A percentile compares a stretch with the other conserved stretches of the same genome.
phyloP scores from a whole-genome alignment of 2,329 filamentous ascomycete species.

The Fusarium musae region DNA sequence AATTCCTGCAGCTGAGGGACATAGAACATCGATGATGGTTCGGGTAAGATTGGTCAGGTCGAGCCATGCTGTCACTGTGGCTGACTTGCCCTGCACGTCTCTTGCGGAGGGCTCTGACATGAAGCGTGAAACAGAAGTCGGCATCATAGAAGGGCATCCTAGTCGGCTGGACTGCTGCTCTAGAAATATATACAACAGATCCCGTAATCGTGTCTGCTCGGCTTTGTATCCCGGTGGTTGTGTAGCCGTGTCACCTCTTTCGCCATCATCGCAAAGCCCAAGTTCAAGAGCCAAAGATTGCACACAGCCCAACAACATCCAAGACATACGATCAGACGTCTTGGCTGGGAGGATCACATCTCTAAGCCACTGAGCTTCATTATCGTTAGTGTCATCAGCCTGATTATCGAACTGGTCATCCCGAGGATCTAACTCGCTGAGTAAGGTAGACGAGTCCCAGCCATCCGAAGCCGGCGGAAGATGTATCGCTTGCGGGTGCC shows the following conservation, averaged over 20 bases:
- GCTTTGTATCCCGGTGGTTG: neutral
- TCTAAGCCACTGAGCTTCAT: slow-evolving; percentile 54
- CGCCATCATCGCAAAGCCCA: slow-evolving; percentile 15
- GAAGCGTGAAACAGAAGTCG: neutral
- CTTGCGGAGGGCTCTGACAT: neutral
- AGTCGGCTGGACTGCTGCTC: slow-evolving; percentile 29
- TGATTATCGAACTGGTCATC: slow-evolving; percentile 30
- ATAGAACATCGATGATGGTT: slow-evolving; percentile 43
- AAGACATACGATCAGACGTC: slow-evolving; percentile 65
- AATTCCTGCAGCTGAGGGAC: slow-evolving; percentile 54
- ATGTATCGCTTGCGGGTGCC: slow-evolving; percentile 65
- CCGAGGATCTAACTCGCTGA: slow-evolving; percentile 52
- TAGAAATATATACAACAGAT: slow-evolving; percentile 21
- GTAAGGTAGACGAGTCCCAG: slow-evolving; percentile 64
- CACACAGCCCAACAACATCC: slow-evolving; percentile 63
- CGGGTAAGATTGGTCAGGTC: slow-evolving; percentile 19
- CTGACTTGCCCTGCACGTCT: neutral
- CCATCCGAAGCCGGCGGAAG: slow-evolving; percentile 64
- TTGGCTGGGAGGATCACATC: slow-evolving; percentile 65
- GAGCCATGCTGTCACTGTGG: slow-evolving; percentile 5
- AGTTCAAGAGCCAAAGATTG: slow-evolving; percentile 31
- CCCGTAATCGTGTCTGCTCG: neutral
- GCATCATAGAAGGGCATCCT: slow-evolving; percentile 22
- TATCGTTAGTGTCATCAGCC: slow-evolving; percentile 3
- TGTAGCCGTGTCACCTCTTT: neutral